Evolutionary conservation across 208 protist species (phyloP).

Genomic region (Acanthamoeba castellanii): DNA sequence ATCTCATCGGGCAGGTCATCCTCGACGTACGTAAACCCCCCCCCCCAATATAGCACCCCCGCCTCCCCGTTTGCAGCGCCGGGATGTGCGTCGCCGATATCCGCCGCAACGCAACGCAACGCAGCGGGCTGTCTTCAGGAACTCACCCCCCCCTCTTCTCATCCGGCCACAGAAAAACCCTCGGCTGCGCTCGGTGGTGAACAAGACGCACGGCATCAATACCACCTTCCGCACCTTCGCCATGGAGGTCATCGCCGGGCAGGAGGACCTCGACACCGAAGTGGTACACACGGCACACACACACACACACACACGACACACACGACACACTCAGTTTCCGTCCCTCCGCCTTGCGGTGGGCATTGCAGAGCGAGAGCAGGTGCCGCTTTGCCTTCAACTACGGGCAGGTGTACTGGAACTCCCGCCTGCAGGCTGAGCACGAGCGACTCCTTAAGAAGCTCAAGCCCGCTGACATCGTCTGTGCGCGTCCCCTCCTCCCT

Average conservation of each 20-base stretch:
- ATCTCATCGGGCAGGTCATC: slow-evolving; percentile 96
- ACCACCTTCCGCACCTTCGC: slow-evolving; percentile 97
- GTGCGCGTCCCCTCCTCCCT: slow-evolving; percentile 3
- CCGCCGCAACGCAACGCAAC: no score
- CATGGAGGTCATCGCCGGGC: slow-evolving; percentile 96
- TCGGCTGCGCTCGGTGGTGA: slow-evolving; percentile 96
- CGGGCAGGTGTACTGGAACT: slow-evolving; percentile 99
- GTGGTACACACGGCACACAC: slow-evolving; percentile 82
- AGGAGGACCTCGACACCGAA: slow-evolving; percentile 84
- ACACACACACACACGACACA: no score
- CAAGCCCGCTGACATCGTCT: slow-evolving; percentile 85
- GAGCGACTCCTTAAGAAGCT: slow-evolving; percentile 92
- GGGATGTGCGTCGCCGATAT: no score
- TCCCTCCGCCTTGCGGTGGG: background rate
- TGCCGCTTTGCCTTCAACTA: slow-evolving; percentile 96
- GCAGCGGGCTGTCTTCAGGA: no score
- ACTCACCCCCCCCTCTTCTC: no score
- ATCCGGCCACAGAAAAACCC: slow-evolving; percentile 91
- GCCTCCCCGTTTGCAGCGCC: no score
- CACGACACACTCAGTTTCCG: background rate
- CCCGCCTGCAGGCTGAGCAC: slow-evolving; percentile 96
- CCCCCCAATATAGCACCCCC: no score
- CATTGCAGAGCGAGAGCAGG: slow-evolving; percentile 92
- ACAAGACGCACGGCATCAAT: slow-evolving; percentile 96
- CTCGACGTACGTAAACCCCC: slow-evolving; percentile 89